Evolutionary conservation across 108 stramenopile genomes (phyloP).

Genomic region (Cylindrotheca closterium): DNA sequence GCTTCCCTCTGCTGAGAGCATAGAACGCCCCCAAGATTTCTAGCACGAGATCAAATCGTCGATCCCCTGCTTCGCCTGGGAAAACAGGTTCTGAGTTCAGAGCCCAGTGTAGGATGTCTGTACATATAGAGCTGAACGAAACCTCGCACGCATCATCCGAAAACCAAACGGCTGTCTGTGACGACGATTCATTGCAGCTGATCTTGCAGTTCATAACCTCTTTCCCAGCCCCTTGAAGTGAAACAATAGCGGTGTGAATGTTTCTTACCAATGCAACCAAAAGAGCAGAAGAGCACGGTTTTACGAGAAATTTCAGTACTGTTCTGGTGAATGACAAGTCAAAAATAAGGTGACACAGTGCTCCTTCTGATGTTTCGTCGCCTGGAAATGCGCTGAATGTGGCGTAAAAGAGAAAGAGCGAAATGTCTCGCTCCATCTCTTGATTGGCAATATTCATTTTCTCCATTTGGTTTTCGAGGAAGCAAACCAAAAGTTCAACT

Average conservation of each 20-base stretch:
- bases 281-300: constrained; percentile 32
- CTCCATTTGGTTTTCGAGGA: constrained; percentile 16
- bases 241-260: constrained; percentile 57
- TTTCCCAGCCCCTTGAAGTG: constrained; percentile 39
- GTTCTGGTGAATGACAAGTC: constrained; percentile 33
- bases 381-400: constrained; percentile 45
- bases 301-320: constrained; percentile 24
- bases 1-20: constrained; percentile 43
- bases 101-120: constrained; percentile 33
- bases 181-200: constrained; percentile 3
- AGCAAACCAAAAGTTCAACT: constrained; percentile 13
- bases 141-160: constrained; percentile 2
- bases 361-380: constrained; percentile 34
- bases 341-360: constrained; percentile 41
- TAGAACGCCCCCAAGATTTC: constrained; percentile 67
- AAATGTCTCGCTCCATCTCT: constrained; percentile 52
- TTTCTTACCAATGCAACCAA: constrained; percentile 53
- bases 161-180: constrained; percentile 20
- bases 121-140: constrained; percentile 7
- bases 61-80: constrained; percentile 47
- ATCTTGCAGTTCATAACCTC: constrained; percentile 33
- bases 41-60: constrained; percentile 50
- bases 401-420: constrained; percentile 64
- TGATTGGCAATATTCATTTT: constrained; percentile 1
- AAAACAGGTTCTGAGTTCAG: constrained; percentile 38